phyloP scores from a whole-genome alignment of 305 asterid genomes.

The Coffea humblotiana region DNA sequence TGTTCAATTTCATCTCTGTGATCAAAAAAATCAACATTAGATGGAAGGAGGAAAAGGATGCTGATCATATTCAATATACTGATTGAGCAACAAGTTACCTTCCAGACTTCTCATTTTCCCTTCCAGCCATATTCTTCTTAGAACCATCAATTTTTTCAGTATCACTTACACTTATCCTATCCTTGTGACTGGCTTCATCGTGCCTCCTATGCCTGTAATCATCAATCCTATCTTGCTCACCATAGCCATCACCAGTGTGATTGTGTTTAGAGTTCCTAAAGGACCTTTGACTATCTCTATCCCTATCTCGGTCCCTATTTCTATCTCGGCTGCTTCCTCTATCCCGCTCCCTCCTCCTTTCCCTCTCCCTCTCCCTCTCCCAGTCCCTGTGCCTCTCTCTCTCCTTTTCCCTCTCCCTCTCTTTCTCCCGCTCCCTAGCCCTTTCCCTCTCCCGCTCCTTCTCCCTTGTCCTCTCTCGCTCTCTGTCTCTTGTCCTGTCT shows the following conservation, averaged over 20 bases:
- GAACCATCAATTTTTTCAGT: slow-evolving; percentile 30
- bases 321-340: slow-evolving; percentile 51
- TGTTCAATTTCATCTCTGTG: slow-evolving; percentile 69
- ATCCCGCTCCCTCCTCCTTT: slow-evolving; percentile 41
- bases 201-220: slow-evolving; percentile 57
- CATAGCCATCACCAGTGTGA: slow-evolving; percentile 41
- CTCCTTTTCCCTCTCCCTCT: slow-evolving; percentile 35
- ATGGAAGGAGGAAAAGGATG: slow-evolving; percentile 11
- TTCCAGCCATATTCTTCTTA: slow-evolving; percentile 33
- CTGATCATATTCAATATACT: background rate
- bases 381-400: slow-evolving; percentile 33
- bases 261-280: slow-evolving; percentile 46
- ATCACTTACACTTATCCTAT: slow-evolving; percentile 40
- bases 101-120: slow-evolving; percentile 31
- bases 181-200: slow-evolving; percentile 44
- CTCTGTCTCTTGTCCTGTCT: slow-evolving; percentile 37
- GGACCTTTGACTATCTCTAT: slow-evolving; percentile 45
- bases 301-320: slow-evolving; percentile 50
- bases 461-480: slow-evolving; percentile 30
- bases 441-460: slow-evolving; percentile 35
- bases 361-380: slow-evolving; percentile 37
- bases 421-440: slow-evolving; percentile 19
- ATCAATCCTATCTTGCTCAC: slow-evolving; percentile 42
- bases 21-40: slow-evolving; percentile 22
- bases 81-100: slow-evolving; percentile 44